These are phyloP conservation scores for Elsinoe fawcettii DNA, from an alignment of 2,329 filamentous ascomycete genomes.

Conservation along the genomic window DNA sequence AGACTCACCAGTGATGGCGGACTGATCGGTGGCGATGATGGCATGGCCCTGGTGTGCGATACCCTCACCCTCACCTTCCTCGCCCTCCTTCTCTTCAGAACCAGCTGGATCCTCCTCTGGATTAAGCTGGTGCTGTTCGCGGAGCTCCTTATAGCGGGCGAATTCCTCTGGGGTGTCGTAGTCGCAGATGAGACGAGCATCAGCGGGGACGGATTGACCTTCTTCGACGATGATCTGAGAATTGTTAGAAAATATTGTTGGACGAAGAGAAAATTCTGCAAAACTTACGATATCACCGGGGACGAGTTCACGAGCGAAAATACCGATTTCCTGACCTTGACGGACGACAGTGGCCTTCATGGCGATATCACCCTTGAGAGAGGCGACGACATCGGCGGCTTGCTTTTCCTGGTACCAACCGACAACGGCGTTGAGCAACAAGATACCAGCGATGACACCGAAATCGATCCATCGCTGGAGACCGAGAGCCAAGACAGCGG, in stretches of 20 bases:
- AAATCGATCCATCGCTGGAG: slow-evolving; percentile 70
- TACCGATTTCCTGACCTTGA: slow-evolving; percentile 58
- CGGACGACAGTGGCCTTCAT: slow-evolving; percentile 64
- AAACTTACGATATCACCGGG: slow-evolving; percentile 63
- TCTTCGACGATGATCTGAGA: slow-evolving; percentile 60
- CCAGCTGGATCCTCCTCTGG: slow-evolving; percentile 54
- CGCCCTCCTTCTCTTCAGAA: slow-evolving; percentile 52
- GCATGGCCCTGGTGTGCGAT: slow-evolving; percentile 56
- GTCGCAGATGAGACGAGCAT: slow-evolving; percentile 64
- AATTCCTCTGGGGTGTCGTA: slow-evolving; percentile 62
- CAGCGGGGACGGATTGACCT: slow-evolving; percentile 62
- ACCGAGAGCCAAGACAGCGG: slow-evolving; percentile 65
- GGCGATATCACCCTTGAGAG: slow-evolving; percentile 69
- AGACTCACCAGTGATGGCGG: slow-evolving; percentile 73
- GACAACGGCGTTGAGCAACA: slow-evolving; percentile 66
- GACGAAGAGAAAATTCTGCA: not conserved
- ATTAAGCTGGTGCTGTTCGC: slow-evolving; percentile 43
- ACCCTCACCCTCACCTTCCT: slow-evolving; percentile 49
- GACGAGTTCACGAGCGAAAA: slow-evolving; percentile 66
- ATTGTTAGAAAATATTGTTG: slow-evolving; percentile 19
- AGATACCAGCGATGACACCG: slow-evolving; percentile 69
- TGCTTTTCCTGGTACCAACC: slow-evolving; percentile 79
- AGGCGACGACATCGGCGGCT: slow-evolving; percentile 67
- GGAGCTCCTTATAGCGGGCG: slow-evolving; percentile 58
- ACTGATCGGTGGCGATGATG: slow-evolving; percentile 67